Base-by-base conservation (phyloP, 352 stramenopile genomes). In the Thalassiosira hispida region DNA sequence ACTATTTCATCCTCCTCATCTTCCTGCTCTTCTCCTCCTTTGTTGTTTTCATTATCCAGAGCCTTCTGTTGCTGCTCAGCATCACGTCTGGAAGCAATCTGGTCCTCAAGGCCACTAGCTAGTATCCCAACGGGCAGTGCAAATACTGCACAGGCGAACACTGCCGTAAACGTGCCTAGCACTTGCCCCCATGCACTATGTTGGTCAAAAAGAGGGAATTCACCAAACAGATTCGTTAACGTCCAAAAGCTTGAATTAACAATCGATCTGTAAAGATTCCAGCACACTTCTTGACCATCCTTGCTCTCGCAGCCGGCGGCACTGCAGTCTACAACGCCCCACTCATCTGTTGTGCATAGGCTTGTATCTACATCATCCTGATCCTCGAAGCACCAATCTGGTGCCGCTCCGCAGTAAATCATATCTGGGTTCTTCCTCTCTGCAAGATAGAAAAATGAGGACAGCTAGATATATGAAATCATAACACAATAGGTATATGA, bases 161-260 rank as follows among this genome's bases (percentile, higher is more conserved):
- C 73, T 3, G 91, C 87, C 11, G 90, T 94, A 33, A 95, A 84
- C 2, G 90, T 92, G 2, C 87, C 90, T 7, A 95, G 56, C 33
- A 93, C 46, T 60, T 90, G 84, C 9, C 91, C 91, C 35, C 59
- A 73, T 0, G 73, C 46, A 49, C 60, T 84, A 73, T 94, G 91
- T 29, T 94, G 75, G 73, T 91, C 83, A 61, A 94, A 81, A 1
- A 95, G 61, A 14, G 91, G 90, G 57, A 93, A 95, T 78, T 95
- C 91, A 47, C 91, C 91, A 83, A 95, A 95, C n/a, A 95, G 67
- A 63, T 95, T 92, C 25, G 94, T 78, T 16, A 95, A 62, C 5
- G 91, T 85, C 67, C 90, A 94, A 74, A 93, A 95, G 12, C 65
- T 85, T 0, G 89, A 75, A 47, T 82, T 79, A 14, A 90, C 65